Evolutionary conservation across 306 rosid species (phyloP).

Genomic region (Castanospermum australe): DNA sequence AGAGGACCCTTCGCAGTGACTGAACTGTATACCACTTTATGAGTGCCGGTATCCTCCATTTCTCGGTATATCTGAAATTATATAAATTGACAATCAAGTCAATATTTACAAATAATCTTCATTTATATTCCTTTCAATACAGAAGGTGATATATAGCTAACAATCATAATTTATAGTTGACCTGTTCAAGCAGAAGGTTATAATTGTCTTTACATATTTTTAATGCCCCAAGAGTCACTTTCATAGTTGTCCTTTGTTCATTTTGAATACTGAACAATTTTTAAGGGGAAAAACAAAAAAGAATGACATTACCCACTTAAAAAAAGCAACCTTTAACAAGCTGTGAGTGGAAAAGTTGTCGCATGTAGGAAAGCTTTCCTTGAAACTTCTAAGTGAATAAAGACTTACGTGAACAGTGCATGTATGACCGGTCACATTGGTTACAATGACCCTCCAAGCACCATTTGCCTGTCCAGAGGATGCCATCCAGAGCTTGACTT

Average conservation of each 20-base stretch:
- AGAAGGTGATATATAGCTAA: conserved; percentile 5
- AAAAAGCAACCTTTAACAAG: background rate
- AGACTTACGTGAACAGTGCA: conserved; percentile 83
- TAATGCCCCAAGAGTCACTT: background rate
- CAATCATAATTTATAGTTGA: background rate
- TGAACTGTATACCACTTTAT: conserved; percentile 69
- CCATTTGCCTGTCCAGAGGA: conserved; percentile 77
- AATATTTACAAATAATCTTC: conserved; percentile 14
- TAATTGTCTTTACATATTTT: background rate
- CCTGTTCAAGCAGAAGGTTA: background rate
- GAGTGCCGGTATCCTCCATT: conserved; percentile 58
- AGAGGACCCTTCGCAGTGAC: conserved; percentile 58
- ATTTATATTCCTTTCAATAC: conserved; percentile 3
- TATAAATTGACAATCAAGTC: conserved; percentile 21
- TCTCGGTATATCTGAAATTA: conserved; percentile 79
- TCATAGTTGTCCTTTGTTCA: background rate
- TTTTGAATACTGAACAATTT: background rate
- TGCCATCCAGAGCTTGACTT: conserved; percentile 89
- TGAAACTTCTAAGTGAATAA: conserved; percentile 10
- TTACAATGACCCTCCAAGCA: conserved; percentile 93
- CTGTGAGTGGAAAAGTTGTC: background rate
- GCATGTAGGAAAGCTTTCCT: conserved; percentile 22
- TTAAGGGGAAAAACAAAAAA: background rate
- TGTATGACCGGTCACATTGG: conserved; percentile 96
- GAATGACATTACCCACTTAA: background rate